These are phyloP conservation scores for Carpinus viminea DNA, from an alignment of 306 rosid species.

Conservation along the genomic window DNA sequence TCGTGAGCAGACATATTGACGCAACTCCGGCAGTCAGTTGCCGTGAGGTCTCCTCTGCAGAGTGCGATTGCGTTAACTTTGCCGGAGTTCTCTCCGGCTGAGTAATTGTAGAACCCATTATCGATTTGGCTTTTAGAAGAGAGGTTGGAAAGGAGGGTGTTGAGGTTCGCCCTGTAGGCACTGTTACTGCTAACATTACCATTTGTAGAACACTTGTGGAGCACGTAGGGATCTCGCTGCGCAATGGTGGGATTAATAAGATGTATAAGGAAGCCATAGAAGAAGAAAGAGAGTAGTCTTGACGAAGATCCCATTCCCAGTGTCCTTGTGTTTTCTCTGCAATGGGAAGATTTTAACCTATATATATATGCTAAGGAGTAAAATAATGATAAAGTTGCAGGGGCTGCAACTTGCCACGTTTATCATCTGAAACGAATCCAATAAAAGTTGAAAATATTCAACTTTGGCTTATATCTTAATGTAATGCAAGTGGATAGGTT, in stretches of 20 bases:
- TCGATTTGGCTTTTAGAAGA: neutral
- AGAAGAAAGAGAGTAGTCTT: constrained; percentile 6
- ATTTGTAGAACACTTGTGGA: neutral
- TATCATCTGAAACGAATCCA: too few species aligned
- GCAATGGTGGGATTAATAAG: constrained; percentile 20
- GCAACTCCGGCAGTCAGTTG: constrained; percentile 42
- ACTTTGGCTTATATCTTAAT: too few species aligned
- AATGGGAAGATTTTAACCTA: neutral
- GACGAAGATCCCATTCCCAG: constrained; percentile 24
- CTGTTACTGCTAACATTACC: constrained; percentile 54
- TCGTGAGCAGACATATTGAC: constrained; percentile 21
- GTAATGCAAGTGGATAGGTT: too few species aligned
- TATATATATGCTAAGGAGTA: too few species aligned
- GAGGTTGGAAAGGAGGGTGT: constrained; percentile 30
- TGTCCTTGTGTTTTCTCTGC: neutral
- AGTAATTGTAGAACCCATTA: constrained; percentile 22
- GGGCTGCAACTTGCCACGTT: too few species aligned
- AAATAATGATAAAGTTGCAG: too few species aligned
- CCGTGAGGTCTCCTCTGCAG: constrained; percentile 52
- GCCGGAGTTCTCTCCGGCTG: constrained; percentile 31
- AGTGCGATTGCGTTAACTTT: constrained; percentile 38
- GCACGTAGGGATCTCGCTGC: constrained; percentile 12
- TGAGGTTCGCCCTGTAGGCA: constrained; percentile 38
- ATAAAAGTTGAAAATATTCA: too few species aligned
- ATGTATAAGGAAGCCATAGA: constrained; percentile 8